Percentiles rank a stretch among this genome's conserved stretches.
Conservation (phyloP, 148 eudicot species). For the Spergularia marina region DNA sequence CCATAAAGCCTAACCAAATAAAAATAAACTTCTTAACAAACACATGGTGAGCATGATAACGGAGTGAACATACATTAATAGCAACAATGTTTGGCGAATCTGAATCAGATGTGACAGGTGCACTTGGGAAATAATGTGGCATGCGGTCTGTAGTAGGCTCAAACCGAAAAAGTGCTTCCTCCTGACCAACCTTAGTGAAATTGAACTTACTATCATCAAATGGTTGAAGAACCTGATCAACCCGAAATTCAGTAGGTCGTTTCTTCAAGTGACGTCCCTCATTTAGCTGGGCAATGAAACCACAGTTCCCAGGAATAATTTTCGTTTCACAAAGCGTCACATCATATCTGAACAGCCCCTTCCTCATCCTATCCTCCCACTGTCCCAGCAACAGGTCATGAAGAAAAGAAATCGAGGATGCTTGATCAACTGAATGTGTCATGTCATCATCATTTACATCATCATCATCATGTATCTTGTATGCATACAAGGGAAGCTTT, state of each 20-base stretch:
- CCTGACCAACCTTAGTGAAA: constrained; percentile 88
- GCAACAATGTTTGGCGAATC: constrained; percentile 73
- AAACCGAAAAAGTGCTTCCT: constrained; percentile 76
- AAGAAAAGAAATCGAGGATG: constrained; percentile 29
- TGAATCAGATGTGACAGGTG: constrained; percentile 38
- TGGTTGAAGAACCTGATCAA: constrained; percentile 83
- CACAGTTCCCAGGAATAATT: constrained; percentile 67
- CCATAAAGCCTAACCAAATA: not conserved
- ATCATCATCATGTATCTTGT: constrained; percentile 37
- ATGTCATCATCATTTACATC: constrained; percentile 15
- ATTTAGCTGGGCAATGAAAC: constrained; percentile 84
- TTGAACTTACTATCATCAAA: constrained; percentile 82
- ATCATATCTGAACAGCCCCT: constrained; percentile 55
- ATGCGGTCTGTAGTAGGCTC: constrained; percentile 47
- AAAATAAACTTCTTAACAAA: not conserved
- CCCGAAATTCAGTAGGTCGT: constrained; percentile 85
- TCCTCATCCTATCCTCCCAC: constrained; percentile 51
- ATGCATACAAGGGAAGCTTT: constrained; percentile 70
- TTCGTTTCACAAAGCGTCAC: constrained; percentile 59
- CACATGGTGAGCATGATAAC: not conserved
- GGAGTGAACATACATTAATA: constrained; percentile 58
- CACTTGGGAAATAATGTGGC: constrained; percentile 44
- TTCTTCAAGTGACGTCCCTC: constrained; percentile 90
- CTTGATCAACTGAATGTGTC: constrained; percentile 12
- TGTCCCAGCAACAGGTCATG: constrained; percentile 39